These are phyloP conservation scores for Trichoderma gamsii DNA, from an alignment of 495 filamentous ascomycete species.

Conservation along the genomic window DNA sequence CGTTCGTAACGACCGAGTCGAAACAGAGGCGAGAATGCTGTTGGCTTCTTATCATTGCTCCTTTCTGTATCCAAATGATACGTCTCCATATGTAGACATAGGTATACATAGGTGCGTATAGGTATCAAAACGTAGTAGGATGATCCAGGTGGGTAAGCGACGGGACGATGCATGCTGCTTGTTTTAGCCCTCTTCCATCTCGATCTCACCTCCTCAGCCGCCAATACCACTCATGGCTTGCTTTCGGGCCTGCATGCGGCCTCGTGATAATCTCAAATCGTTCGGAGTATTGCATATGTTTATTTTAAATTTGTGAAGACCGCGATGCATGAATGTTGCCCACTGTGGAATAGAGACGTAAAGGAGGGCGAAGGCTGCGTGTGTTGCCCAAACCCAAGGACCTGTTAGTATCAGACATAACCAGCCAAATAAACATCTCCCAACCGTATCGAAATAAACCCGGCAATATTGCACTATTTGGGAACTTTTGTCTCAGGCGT, in stretches of 20 bases:
- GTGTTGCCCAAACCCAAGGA: background rate
- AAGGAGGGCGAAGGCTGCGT: background rate
- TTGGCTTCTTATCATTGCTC: background rate
- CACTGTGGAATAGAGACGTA: background rate
- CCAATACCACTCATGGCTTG: background rate
- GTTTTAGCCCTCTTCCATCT: background rate
- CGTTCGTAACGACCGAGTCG: background rate
- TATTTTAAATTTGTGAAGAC: background rate
- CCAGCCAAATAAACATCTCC: background rate
- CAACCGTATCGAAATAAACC: background rate
- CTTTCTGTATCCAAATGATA: background rate
- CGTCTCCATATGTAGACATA: no score
- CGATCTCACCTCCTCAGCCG: background rate
- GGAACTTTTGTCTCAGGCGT: constrained; percentile 9
- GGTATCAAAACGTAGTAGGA: no score
- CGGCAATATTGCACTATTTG: background rate
- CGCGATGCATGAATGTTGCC: background rate
- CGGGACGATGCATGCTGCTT: background rate
- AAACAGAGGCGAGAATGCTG: background rate
- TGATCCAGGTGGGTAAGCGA: no score
- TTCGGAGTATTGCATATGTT: constrained; percentile 10
- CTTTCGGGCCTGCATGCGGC: background rate
- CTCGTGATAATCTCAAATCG: background rate
- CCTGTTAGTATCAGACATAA: background rate
- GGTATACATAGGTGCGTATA: no score